These are phyloP conservation scores for Dendryphion nanum DNA, from an alignment of 2,329 filamentous ascomycete species.

Conservation along the genomic window DNA sequence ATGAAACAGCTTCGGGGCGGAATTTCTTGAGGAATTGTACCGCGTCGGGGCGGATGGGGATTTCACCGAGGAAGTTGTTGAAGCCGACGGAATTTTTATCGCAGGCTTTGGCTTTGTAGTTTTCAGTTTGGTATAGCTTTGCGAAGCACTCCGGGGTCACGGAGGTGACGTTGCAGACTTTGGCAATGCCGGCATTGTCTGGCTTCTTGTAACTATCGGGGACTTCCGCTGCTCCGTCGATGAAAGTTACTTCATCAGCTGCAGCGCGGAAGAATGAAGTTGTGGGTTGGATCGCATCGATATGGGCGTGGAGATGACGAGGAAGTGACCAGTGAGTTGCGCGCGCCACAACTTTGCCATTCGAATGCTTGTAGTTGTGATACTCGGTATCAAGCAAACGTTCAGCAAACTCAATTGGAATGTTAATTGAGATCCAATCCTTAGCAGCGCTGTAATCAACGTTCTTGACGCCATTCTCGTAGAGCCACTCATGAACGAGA, in stretches of 20 bases:
- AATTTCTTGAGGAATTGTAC: conserved; percentile 56
- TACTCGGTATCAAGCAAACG: conserved; percentile 52
- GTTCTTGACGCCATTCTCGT: conserved; percentile 50
- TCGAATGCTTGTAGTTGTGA: conserved; percentile 52
- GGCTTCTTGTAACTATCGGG: conserved; percentile 26
- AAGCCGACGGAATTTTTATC: conserved; percentile 48
- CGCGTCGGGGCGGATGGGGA: conserved; percentile 56
- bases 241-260: conserved; percentile 22
- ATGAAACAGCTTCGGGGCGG: conserved; percentile 49
- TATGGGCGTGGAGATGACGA: conserved; percentile 55
- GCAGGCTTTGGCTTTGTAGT: conserved; percentile 49
- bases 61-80: conserved; percentile 50
- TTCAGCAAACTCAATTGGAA: conserved; percentile 54
- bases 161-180: conserved; percentile 51
- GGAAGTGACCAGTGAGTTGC: conserved; percentile 60
- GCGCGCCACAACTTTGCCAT: conserved; percentile 52
- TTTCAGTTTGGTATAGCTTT: conserved; percentile 54
- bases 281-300: conserved; percentile 61
- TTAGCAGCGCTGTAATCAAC: conserved; percentile 52
- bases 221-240: conserved; percentile 20
- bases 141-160: conserved; percentile 56
- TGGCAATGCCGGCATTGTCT: conserved; percentile 31
- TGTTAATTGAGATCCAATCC: conserved; percentile 56
- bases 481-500: conserved; percentile 57
- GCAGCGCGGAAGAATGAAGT: conserved; percentile 52